Conservation (phyloP, 495 filamentous ascomycete genomes). For the Neurospora sp. region DNA sequence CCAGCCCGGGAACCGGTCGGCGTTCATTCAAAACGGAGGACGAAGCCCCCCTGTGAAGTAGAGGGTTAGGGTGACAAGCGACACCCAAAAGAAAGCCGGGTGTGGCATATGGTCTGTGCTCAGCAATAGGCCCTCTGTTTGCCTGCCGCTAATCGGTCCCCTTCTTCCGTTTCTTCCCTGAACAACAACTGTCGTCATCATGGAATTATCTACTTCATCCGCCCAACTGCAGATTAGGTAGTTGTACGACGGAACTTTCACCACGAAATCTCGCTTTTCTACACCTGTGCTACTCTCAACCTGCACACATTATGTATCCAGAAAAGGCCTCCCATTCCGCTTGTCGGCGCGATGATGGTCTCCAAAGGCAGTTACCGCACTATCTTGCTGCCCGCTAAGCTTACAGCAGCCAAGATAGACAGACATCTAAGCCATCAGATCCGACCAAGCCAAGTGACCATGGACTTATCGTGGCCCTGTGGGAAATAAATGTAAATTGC, state of each 20-base stretch:
- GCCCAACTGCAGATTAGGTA: neutral
- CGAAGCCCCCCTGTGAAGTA: neutral
- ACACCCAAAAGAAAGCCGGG: neutral
- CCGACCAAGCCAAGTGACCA: neutral
- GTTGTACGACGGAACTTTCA: neutral
- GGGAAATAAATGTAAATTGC: no score
- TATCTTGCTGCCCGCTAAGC: neutral
- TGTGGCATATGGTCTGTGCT: neutral
- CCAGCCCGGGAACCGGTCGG: neutral
- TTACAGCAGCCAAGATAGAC: neutral
- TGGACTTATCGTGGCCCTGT: no score
- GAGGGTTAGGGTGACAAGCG: neutral
- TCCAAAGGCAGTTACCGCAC: neutral
- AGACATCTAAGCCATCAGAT: neutral
- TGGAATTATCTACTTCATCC: neutral
- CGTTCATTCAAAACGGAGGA: neutral
- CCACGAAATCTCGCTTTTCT: neutral
- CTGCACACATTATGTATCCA: neutral
- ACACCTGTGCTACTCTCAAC: neutral
- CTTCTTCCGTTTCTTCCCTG: neutral
- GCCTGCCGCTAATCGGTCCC: neutral
- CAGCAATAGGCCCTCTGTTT: neutral
- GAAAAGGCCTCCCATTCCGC: neutral
- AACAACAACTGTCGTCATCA: neutral
- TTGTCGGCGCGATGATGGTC: neutral